A percentile compares a stretch with the other conserved stretches of the same genome.
Conservation (phyloP, 768 basidiomycete genomes). For the Crepidotus variabilis region DNA sequence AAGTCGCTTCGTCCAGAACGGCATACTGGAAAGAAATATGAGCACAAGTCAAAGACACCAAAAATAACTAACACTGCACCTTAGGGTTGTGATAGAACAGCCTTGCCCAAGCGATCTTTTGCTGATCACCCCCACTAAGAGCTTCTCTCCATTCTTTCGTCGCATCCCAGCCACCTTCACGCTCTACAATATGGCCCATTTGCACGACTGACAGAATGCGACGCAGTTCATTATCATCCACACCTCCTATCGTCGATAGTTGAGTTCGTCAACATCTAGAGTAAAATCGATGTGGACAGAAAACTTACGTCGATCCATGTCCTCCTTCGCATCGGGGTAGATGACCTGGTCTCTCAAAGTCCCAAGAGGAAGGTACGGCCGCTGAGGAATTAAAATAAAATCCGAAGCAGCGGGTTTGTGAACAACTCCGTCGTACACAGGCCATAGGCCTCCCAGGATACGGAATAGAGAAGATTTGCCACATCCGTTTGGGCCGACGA, state of each 20-base stretch:
- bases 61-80: constrained; percentile 36
- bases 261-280: not conserved
- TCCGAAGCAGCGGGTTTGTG: constrained; percentile 84
- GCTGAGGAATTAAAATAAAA: constrained; percentile 94
- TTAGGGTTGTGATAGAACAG: constrained; percentile 95
- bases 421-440: constrained; percentile 76
- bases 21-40: constrained; percentile 63
- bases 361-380: constrained; percentile 91
- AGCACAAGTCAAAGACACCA: constrained; percentile 1
- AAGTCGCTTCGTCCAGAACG: constrained; percentile 95
- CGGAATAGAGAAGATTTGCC: constrained; percentile 92
- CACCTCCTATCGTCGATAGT: constrained; percentile 42
- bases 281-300: not conserved
- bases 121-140: constrained; percentile 93
- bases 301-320: constrained; percentile 74
- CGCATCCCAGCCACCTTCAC: constrained; percentile 95
- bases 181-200: constrained; percentile 82
- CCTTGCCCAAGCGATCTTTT: constrained; percentile 95
- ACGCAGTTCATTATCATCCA: constrained; percentile 73
- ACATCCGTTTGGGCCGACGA: constrained; percentile 94
- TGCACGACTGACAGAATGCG: constrained; percentile 73
- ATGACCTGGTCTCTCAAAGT: constrained; percentile 96
- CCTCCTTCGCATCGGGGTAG: constrained; percentile 81
- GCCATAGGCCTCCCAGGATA: constrained; percentile 97
- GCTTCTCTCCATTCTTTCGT: constrained; percentile 93